Percentiles rank a stretch among this genome's conserved stretches.
Conservation (phyloP, 2,329 filamentous ascomycete genomes). For the Oidium heveae region DNA sequence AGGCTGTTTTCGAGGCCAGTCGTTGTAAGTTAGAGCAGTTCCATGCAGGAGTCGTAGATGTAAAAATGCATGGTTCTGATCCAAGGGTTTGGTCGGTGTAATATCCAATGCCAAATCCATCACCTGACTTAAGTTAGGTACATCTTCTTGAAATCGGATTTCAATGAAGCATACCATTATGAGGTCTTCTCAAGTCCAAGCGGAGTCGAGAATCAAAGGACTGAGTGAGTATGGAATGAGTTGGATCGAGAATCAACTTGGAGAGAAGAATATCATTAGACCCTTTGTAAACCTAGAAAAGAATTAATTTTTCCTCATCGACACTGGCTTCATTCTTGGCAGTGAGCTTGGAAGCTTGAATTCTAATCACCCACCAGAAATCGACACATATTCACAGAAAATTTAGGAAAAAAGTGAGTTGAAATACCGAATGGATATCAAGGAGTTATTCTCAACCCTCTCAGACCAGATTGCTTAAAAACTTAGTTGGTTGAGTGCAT, state of each 20-base stretch:
- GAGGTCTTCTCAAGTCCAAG: conserved; percentile 88
- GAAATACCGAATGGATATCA: too few relatives aligned
- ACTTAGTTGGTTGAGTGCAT: too few relatives aligned
- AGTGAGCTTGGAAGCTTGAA: not conserved
- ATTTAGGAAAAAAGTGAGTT: too few relatives aligned
- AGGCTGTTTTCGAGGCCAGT: conserved; percentile 83
- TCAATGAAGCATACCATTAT: conserved; percentile 35
- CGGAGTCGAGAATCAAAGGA: conserved; percentile 88
- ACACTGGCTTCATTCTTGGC: not conserved
- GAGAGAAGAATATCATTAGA: conserved; percentile 91
- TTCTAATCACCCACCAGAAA: not conserved
- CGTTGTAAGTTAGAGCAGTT: conserved; percentile 93
- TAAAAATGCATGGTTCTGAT: conserved; percentile 86
- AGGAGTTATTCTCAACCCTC: too few relatives aligned
- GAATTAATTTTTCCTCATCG: conserved; percentile 16
- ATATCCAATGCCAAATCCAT: conserved; percentile 95
- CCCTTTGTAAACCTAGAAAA: conserved; percentile 65
- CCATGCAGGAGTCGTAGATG: conserved; percentile 89
- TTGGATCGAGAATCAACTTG: conserved; percentile 84
- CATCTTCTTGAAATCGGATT: not conserved
- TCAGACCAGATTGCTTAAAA: too few relatives aligned
- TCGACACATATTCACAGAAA: not conserved
- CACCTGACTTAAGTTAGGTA: conserved; percentile 20
- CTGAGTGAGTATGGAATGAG: conserved; percentile 90
- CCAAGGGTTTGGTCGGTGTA: conserved; percentile 77